These are phyloP conservation scores for Lolium multiflorum DNA, from an alignment of 176 grass and related monocot species.

Conservation along the genomic window DNA sequence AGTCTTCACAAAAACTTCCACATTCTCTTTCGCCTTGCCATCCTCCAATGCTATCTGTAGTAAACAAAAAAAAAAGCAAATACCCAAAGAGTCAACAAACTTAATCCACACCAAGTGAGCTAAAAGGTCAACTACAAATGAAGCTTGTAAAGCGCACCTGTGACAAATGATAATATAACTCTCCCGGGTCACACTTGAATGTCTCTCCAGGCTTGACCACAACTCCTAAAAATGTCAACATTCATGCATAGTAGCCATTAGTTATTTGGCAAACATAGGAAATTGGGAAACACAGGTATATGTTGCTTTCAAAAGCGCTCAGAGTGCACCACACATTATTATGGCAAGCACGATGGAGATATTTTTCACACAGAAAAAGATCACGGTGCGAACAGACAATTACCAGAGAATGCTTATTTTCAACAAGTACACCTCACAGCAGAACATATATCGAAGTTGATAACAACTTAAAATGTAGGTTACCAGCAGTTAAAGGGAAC, in stretches of 20 bases:
- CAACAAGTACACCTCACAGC: neutral
- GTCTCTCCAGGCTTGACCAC: slow-evolving; percentile 37
- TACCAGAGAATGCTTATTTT: neutral
- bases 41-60: slow-evolving; percentile 45
- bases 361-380: slow-evolving; percentile 11
- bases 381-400: neutral
- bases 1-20: slow-evolving; percentile 64
- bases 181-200: slow-evolving; percentile 45
- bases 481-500: neutral
- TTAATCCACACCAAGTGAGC: neutral
- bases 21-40: slow-evolving; percentile 53
- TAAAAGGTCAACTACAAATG: neutral
- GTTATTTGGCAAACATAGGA: neutral
- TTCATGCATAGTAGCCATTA: slow-evolving; percentile 20
- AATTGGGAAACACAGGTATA: neutral
- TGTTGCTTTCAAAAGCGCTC: neutral
- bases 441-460: neutral
- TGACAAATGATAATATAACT: slow-evolving; percentile 34
- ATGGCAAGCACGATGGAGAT: neutral
- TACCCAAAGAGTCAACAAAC: slow-evolving; percentile 31
- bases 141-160: slow-evolving; percentile 23
- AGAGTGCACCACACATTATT: neutral
- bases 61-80: neutral
- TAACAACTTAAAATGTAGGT: neutral
- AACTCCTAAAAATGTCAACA: slow-evolving; percentile 40